phyloP scores from a whole-genome alignment of 768 basidiomycete species.

The Hirschioporus abietinus region DNA sequence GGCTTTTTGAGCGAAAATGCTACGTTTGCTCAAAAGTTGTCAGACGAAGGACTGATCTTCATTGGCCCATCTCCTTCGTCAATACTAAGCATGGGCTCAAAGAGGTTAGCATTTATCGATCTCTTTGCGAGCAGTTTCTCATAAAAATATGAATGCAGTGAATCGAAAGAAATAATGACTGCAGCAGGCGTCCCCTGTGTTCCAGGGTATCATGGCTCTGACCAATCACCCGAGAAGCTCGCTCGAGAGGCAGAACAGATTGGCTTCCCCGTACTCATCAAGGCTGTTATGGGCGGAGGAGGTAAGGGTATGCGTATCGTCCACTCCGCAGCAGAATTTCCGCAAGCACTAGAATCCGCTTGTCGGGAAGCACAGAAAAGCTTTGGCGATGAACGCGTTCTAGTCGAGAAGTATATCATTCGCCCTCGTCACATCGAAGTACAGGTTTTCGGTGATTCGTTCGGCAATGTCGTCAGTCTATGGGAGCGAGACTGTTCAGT shows the following conservation, averaged over 20 bases:
- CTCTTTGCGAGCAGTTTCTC: background rate
- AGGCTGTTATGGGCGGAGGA: slow-evolving; percentile 94
- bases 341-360: slow-evolving; percentile 79
- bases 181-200: slow-evolving; percentile 90
- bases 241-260: slow-evolving; percentile 65
- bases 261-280: slow-evolving; percentile 90
- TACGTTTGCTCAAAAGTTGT: slow-evolving; percentile 65
- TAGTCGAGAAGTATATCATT: slow-evolving; percentile 86
- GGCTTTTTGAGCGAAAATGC: slow-evolving; percentile 94
- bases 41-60: slow-evolving; percentile 78
- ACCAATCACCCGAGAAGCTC: slow-evolving; percentile 72
- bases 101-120: slow-evolving; percentile 49
- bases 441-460: slow-evolving; percentile 84
- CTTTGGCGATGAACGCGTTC: slow-evolving; percentile 81
- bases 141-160: slow-evolving; percentile 37
- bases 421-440: slow-evolving; percentile 91
- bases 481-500: slow-evolving; percentile 96
- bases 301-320: slow-evolving; percentile 95
- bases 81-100: slow-evolving; percentile 92
- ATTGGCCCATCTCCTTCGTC: slow-evolving; percentile 88
- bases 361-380: slow-evolving; percentile 84
- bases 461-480: slow-evolving; percentile 82
- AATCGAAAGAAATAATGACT: slow-evolving; percentile 94
- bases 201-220: slow-evolving; percentile 85
- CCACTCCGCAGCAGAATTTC: slow-evolving; percentile 58